Percentiles rank a stretch among this genome's conserved stretches.
Conservation (phyloP, 169 alveolate genomes). For the Eimeria maxima region DNA sequence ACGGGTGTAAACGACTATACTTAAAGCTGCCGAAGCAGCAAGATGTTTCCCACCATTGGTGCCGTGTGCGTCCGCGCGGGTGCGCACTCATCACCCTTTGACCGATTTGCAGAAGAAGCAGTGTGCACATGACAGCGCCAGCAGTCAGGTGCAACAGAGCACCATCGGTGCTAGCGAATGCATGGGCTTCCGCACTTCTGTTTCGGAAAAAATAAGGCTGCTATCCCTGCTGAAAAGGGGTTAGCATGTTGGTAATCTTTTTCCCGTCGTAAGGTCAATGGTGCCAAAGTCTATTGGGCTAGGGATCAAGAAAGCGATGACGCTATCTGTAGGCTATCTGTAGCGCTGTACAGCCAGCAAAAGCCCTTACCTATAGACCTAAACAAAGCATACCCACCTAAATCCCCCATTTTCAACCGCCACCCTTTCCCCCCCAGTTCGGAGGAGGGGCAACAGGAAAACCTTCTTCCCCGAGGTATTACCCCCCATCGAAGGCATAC, state of each 20-base stretch:
- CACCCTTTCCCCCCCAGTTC: no score
- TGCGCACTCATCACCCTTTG: slow-evolving; percentile 30
- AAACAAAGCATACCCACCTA: slow-evolving; percentile 17
- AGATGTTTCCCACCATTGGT: slow-evolving; percentile 41
- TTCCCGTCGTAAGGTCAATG: slow-evolving; percentile 24
- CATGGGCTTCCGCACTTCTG: background rate
- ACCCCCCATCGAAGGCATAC: slow-evolving; percentile 42
- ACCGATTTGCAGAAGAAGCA: slow-evolving; percentile 12
- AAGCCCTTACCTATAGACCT: background rate
- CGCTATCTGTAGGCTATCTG: background rate
- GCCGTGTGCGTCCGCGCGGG: slow-evolving; percentile 59
- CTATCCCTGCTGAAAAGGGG: no score
- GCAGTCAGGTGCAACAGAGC: slow-evolving; percentile 40
- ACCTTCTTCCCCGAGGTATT: slow-evolving; percentile 7
- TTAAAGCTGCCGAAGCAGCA: slow-evolving; percentile 66
- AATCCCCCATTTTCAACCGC: background rate
- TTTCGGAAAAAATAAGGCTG: no score
- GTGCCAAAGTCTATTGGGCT: slow-evolving; percentile 21
- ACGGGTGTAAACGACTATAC: background rate
- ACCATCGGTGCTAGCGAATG: slow-evolving; percentile 9
- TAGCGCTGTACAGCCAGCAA: background rate
- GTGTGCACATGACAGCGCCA: background rate
- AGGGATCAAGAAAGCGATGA: background rate
- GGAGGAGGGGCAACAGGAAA: slow-evolving; percentile 8
- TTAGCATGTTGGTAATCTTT: no score